Conservation (phyloP, 106 monocot genomes). For the Narthecium ossifragum region DNA sequence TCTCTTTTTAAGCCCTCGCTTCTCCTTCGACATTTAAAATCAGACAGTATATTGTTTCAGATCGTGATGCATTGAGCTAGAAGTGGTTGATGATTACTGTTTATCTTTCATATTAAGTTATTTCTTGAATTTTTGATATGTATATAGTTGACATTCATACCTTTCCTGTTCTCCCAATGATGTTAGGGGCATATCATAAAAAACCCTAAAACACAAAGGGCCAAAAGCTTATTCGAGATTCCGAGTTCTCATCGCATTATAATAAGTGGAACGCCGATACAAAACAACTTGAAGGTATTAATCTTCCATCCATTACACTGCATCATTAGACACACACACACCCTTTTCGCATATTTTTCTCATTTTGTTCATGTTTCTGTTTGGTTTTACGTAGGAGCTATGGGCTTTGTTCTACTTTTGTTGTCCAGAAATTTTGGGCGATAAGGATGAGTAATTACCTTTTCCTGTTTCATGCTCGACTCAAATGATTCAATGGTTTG, state of each 20-base stretch:
- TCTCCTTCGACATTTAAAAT: too few relatives aligned
- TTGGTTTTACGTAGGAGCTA: constrained; percentile 56
- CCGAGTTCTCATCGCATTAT: constrained; percentile 85
- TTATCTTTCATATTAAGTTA: too few relatives aligned
- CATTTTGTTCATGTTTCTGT: not conserved
- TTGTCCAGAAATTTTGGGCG: constrained; percentile 84
- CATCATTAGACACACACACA: not conserved
- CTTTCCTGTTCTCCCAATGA: not conserved
- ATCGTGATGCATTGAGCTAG: too few relatives aligned
- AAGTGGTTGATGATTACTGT: too few relatives aligned
- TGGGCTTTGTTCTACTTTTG: constrained; percentile 97
- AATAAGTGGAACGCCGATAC: constrained; percentile 95
- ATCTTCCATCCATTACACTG: not conserved
- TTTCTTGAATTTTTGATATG: too few relatives aligned
- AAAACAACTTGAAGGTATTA: constrained; percentile 89
- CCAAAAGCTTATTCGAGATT: constrained; percentile 83
- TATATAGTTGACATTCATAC: too few relatives aligned
- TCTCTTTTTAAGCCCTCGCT: too few relatives aligned
- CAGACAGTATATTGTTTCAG: too few relatives aligned
- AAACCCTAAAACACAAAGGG: constrained; percentile 83
- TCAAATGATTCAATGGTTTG: too few relatives aligned
- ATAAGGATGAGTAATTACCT: constrained; percentile 66
- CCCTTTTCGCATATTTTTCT: not conserved
- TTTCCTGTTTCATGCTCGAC: not conserved
- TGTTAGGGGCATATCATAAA: constrained; percentile 91